phyloP scores from a whole-genome alignment of 768 basidiomycete genomes.

The Naganishia randhawae region DNA sequence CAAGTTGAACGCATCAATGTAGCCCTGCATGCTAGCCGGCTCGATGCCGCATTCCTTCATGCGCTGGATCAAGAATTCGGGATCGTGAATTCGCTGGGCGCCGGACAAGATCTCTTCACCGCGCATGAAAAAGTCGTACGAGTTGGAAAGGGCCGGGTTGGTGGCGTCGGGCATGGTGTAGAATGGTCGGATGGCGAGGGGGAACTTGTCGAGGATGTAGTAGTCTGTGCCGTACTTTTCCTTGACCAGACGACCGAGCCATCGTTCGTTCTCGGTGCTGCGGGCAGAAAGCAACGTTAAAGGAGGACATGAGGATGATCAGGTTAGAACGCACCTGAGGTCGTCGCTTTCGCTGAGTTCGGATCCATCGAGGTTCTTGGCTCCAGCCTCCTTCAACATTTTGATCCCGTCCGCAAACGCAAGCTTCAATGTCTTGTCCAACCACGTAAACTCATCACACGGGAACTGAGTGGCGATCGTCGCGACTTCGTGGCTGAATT shows the following conservation, averaged over 20 bases:
- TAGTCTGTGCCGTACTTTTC: slow-evolving; percentile 96
- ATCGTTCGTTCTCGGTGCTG: slow-evolving; percentile 93
- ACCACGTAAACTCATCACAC: slow-evolving; percentile 92
- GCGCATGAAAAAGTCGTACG: slow-evolving; percentile 99
- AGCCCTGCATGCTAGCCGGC: slow-evolving; percentile 84
- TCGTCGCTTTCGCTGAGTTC: slow-evolving; percentile 72
- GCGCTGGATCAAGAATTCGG: slow-evolving; percentile 70
- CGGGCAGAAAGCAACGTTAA: not conserved
- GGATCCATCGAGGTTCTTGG: slow-evolving; percentile 47
- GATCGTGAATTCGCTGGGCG: slow-evolving; percentile 94
- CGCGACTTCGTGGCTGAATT: slow-evolving; percentile 76
- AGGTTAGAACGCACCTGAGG: slow-evolving; percentile 57
- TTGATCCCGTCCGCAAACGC: slow-evolving; percentile 84
- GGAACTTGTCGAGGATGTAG: slow-evolving; percentile 99
- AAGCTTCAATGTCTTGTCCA: slow-evolving; percentile 78
- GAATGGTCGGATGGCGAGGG: slow-evolving; percentile 88
- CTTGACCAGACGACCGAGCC: slow-evolving; percentile 81
- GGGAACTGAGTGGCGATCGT: slow-evolving; percentile 81
- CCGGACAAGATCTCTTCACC: slow-evolving; percentile 98
- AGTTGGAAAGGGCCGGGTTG: slow-evolving; percentile 90
- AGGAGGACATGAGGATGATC: not conserved
- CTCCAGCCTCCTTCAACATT: slow-evolving; percentile 76
- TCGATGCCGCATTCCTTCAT: slow-evolving; percentile 86
- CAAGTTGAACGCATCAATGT: slow-evolving; percentile 89
- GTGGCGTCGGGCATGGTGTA: slow-evolving; percentile 98